Evolutionary conservation across 1,139 yeast species (phyloP).

Genomic region (Hyphopichia burtonii): DNA sequence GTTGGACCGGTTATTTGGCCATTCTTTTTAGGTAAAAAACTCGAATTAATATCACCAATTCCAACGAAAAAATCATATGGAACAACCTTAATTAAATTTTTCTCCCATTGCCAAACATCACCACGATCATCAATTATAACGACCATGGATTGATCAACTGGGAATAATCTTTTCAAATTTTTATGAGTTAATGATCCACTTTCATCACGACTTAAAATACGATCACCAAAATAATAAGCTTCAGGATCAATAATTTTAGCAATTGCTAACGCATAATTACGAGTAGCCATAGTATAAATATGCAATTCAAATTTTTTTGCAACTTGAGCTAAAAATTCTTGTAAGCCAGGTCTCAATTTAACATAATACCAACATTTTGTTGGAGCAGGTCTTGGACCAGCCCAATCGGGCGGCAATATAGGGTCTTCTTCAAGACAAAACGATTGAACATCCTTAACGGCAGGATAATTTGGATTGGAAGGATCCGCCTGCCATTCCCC

Average conservation of each 20-base stretch:
- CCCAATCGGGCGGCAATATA: constrained; percentile 54
- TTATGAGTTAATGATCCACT: constrained; percentile 92
- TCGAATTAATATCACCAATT: constrained; percentile 94
- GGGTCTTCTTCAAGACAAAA: constrained; percentile 80
- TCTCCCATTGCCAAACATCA: constrained; percentile 98
- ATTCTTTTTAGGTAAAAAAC: constrained; percentile 80
- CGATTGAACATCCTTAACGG: constrained; percentile 76
- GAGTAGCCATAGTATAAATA: constrained; percentile 98
- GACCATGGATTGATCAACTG: constrained; percentile 96
- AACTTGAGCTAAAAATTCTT: constrained; percentile 64
- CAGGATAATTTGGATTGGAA: constrained; percentile 76
- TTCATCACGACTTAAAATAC: constrained; percentile 91
- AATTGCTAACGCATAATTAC: constrained; percentile 87
- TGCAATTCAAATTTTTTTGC: constrained; percentile 80
- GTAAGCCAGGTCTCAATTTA: constrained; percentile 84
- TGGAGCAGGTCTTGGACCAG: constrained; percentile 58
- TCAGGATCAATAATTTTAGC: constrained; percentile 91
- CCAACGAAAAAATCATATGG: constrained; percentile 97
- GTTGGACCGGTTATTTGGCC: constrained; percentile 71
- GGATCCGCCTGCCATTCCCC: constrained; percentile 95
- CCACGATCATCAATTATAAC: constrained; percentile 97
- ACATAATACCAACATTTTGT: constrained; percentile 85
- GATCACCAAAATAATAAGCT: constrained; percentile 82
- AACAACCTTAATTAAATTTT: constrained; percentile 83
- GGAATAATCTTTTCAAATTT: constrained; percentile 83